These are phyloP conservation scores for Suhomyces canberraensis DNA, from an alignment of 805 yeast genomes.

Conservation along the genomic window DNA sequence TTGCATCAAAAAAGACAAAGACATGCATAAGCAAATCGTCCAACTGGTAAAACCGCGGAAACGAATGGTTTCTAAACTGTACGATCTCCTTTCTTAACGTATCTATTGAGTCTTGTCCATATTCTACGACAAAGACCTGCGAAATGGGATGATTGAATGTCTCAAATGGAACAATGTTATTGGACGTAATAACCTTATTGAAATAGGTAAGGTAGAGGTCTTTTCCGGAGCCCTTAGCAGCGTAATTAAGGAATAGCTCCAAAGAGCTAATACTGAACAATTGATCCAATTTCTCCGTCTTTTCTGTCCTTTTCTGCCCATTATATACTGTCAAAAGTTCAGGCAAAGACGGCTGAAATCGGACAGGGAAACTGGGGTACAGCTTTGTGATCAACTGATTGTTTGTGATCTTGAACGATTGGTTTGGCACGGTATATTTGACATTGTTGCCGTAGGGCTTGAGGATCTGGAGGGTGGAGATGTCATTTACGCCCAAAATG, in stretches of 20 bases:
- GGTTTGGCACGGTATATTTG: constrained; percentile 37
- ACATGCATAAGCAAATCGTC: constrained; percentile 54
- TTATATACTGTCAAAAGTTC: constrained; percentile 28
- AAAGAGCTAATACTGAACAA: constrained; percentile 39
- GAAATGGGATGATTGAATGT: constrained; percentile 84
- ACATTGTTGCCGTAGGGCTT: constrained; percentile 56
- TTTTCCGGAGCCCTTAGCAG: constrained; percentile 3
- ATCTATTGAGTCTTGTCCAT: constrained; percentile 46
- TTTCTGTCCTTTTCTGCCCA: constrained; percentile 2
- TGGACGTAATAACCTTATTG: constrained; percentile 55
- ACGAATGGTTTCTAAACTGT: constrained; percentile 44
- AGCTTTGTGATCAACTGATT: constrained; percentile 48
- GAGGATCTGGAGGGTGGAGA: constrained; percentile 46
- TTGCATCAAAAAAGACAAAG: constrained; percentile 29
- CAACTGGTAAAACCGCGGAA: constrained; percentile 64
- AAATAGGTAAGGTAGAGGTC: constrained; percentile 55
- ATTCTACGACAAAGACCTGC: constrained; percentile 64
- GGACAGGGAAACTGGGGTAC: constrained; percentile 53
- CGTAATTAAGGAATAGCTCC: constrained; percentile 26
- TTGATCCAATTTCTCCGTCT: constrained; percentile 14
- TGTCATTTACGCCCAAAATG: constrained; percentile 32
- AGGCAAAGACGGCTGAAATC: constrained; percentile 48
- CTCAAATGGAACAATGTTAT: constrained; percentile 71
- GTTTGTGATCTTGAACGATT: constrained; percentile 48
- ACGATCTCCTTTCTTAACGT: constrained; percentile 58